phyloP scores from a whole-genome alignment of 768 basidiomycete genomes.

The Mycena albidolilacea region DNA sequence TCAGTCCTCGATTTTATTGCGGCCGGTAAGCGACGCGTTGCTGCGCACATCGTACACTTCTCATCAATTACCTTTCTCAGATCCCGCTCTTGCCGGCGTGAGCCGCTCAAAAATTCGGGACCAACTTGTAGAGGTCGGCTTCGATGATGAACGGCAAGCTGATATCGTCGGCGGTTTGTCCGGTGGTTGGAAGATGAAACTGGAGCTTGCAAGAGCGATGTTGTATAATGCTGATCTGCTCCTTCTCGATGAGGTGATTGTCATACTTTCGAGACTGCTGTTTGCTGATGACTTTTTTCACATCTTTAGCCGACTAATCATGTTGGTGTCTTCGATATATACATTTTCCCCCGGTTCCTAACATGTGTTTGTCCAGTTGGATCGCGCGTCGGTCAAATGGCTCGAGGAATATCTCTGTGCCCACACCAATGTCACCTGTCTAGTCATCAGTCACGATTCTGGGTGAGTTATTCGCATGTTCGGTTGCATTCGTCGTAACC shows the following conservation, averaged over 20 bases:
- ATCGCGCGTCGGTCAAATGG: constrained; percentile 91
- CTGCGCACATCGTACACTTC: background rate
- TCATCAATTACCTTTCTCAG: constrained; percentile 53
- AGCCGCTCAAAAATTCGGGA: constrained; percentile 81
- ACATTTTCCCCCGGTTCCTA: constrained; percentile 28
- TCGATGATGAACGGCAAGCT: constrained; percentile 87
- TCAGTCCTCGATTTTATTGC: constrained; percentile 93
- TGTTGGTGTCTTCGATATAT: constrained; percentile 60
- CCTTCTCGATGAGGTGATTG: constrained; percentile 83
- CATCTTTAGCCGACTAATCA: constrained; percentile 87
- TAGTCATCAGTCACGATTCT: constrained; percentile 97
- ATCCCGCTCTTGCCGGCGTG: constrained; percentile 75
- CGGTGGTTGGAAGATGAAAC: constrained; percentile 99
- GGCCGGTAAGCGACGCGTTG: constrained; percentile 66
- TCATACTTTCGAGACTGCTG: constrained; percentile 17
- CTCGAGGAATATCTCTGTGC: constrained; percentile 89
- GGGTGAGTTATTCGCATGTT: constrained; percentile 66
- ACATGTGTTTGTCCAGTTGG: constrained; percentile 65
- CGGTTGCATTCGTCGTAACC: constrained; percentile 14
- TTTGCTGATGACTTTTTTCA: constrained; percentile 33
- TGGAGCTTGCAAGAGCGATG: constrained; percentile 97
- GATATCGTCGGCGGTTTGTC: constrained; percentile 92
- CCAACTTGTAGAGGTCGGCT: constrained; percentile 91
- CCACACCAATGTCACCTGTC: constrained; percentile 88
- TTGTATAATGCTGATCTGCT: constrained; percentile 92